A percentile compares a stretch with the other conserved stretches of the same genome.
These are phyloP conservation scores for Deakozyma indianensis DNA, from an alignment of 805 yeast species.

Conservation along the genomic window DNA sequence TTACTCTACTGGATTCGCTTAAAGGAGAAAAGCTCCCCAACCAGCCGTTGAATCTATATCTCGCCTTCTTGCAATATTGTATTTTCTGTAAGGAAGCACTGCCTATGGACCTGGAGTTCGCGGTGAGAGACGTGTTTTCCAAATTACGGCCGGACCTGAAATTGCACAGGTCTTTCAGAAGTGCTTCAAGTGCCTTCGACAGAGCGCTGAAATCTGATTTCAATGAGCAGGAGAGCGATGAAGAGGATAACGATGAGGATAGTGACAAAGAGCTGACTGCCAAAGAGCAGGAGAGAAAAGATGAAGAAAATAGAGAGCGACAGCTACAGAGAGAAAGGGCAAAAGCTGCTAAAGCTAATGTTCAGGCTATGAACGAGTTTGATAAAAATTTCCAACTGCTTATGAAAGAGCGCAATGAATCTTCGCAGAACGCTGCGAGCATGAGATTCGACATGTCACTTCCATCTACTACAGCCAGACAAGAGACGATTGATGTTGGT, in stretches of 20 bases:
- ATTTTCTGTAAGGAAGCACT: constrained; percentile 44
- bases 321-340: constrained; percentile 12
- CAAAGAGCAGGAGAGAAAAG: constrained; percentile 22
- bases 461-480: constrained; percentile 6
- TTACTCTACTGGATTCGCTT: constrained; percentile 27
- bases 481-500: constrained; percentile 3
- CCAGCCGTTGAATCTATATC: constrained; percentile 25
- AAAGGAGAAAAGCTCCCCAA: constrained; percentile 9
- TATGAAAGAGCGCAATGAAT: constrained; percentile 32
- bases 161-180: constrained; percentile 26
- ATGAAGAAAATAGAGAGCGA: constrained; percentile 20
- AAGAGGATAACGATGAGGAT: constrained; percentile 14
- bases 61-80: constrained; percentile 60
- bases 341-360: constrained; percentile 17
- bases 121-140: constrained; percentile 31
- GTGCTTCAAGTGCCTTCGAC: constrained; percentile 29
- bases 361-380: constrained; percentile 33
- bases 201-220: constrained; percentile 17
- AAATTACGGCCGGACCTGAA: constrained; percentile 21
- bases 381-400: constrained; percentile 43
- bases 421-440: constrained; percentile 4
- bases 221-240: constrained; percentile 13
- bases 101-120: constrained; percentile 48
- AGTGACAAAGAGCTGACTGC: constrained; percentile 15
- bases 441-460: constrained; percentile 18